Conservation (phyloP, 495 filamentous ascomycete species). For the Massariosphaeria phaeospora region DNA sequence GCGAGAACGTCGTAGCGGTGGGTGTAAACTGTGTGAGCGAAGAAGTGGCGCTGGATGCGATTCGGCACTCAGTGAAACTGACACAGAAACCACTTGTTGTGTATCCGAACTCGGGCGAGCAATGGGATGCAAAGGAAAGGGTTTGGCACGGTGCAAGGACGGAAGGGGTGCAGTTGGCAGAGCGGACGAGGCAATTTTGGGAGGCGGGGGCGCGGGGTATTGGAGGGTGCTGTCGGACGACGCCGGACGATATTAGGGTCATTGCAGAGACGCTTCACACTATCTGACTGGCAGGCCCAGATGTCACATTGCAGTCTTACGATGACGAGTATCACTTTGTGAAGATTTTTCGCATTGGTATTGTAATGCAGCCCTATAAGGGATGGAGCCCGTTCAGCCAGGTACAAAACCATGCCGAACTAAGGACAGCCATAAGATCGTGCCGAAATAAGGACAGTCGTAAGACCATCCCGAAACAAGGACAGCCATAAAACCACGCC, state of each 20-base stretch:
- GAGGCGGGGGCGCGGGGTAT: conserved; percentile 27
- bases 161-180: not conserved
- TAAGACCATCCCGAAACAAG: too few species aligned
- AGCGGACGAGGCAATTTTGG: conserved; percentile 10
- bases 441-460: too few species aligned
- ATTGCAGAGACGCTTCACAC: conserved; percentile 8
- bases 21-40: conserved; percentile 37
- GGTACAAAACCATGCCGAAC: too few species aligned
- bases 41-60: conserved; percentile 15
- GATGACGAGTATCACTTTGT: too few species aligned
- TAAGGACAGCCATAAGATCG: too few species aligned
- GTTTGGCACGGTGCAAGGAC: conserved; percentile 23
- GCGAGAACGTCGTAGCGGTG: conserved; percentile 30
- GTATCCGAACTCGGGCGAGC: conserved; percentile 41
- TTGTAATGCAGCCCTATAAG: too few species aligned
- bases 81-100: conserved; percentile 30
- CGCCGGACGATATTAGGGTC: conserved; percentile 27
- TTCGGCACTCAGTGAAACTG: conserved; percentile 14
- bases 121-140: conserved; percentile 31
- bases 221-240: conserved; percentile 37
- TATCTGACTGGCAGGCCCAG: too few species aligned
- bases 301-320: too few species aligned
- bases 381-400: too few species aligned
- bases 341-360: not conserved
- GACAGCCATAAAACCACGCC: too few species aligned